These are phyloP conservation scores for Vitis amurensis DNA, from an alignment of 164 flowering plant species.

Conservation along the genomic window DNA sequence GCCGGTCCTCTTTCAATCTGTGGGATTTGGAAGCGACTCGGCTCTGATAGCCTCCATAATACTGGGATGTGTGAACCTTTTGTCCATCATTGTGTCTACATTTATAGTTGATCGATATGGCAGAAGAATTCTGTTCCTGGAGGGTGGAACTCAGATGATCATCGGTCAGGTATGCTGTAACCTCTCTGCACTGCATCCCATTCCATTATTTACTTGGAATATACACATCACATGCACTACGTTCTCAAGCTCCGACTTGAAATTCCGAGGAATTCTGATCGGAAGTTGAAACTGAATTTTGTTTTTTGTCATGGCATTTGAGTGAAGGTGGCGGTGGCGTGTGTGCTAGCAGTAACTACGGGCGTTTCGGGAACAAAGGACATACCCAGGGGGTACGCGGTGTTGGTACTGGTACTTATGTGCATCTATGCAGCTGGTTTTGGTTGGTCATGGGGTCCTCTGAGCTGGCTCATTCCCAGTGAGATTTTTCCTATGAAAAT, in stretches of 20 bases:
- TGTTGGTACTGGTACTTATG: slow-evolving; percentile 51
- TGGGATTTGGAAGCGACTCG: slow-evolving; percentile 63
- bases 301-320: neutral
- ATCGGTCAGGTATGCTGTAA: slow-evolving; percentile 40
- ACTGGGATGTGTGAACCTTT: slow-evolving; percentile 51
- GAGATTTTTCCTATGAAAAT: slow-evolving; percentile 74
- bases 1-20: slow-evolving; percentile 59
- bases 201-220: too few relatives aligned
- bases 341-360: slow-evolving; percentile 32
- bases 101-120: slow-evolving; percentile 61
- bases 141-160: slow-evolving; percentile 63
- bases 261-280: too few relatives aligned
- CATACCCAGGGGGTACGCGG: slow-evolving; percentile 37
- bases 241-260: too few relatives aligned
- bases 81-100: slow-evolving; percentile 48
- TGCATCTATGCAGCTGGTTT: slow-evolving; percentile 66
- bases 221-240: too few relatives aligned
- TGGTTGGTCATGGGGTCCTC: slow-evolving; percentile 89
- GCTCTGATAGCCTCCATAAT: slow-evolving; percentile 57
- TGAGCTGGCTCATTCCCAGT: slow-evolving; percentile 72
- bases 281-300: too few relatives aligned
- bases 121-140: slow-evolving; percentile 53
- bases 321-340: slow-evolving; percentile 45
- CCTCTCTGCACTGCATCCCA: neutral
- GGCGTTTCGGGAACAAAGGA: slow-evolving; percentile 40